phyloP scores from a whole-genome alignment of 2,329 filamentous ascomycete species.

The Exophiala phaeomuriformis region DNA sequence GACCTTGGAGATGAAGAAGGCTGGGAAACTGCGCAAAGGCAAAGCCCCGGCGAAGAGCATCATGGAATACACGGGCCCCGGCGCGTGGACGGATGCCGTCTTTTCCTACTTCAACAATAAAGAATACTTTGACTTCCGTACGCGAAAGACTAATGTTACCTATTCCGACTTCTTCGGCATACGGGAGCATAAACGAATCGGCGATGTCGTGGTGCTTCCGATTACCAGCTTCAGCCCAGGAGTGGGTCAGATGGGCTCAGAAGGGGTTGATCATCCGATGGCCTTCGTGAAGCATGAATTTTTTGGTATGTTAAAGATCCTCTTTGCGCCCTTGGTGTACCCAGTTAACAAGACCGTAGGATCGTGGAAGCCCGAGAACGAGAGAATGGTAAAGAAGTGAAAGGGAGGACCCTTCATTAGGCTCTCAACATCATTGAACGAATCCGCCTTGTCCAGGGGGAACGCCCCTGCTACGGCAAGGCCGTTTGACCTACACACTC shows the following conservation, averaged over 20 bases:
- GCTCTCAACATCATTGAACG: not conserved
- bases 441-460: too few species aligned
- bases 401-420: not conserved
- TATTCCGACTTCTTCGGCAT: constrained; percentile 88
- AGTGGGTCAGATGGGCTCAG: constrained; percentile 84
- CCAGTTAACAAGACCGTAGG: constrained; percentile 19
- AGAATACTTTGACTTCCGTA: constrained; percentile 77
- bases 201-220: constrained; percentile 85
- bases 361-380: constrained; percentile 30
- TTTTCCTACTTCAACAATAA: constrained; percentile 92
- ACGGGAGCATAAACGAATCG: constrained; percentile 72
- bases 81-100: constrained; percentile 85
- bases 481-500: too few species aligned
- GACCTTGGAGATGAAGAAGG: constrained; percentile 64
- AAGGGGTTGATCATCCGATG: constrained; percentile 84
- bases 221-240: constrained; percentile 98
- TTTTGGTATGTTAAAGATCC: constrained; percentile 60
- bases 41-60: constrained; percentile 61
- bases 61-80: constrained; percentile 90
- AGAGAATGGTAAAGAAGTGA: constrained; percentile 23
- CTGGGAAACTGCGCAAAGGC: constrained; percentile 55
- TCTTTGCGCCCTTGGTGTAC: not conserved
- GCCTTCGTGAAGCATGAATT: constrained; percentile 97
- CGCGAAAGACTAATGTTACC: constrained; percentile 58
- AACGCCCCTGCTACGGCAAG: too few species aligned